Base-by-base conservation (phyloP, 2,329 filamentous ascomycete species). In the Penicillium sp. region DNA sequence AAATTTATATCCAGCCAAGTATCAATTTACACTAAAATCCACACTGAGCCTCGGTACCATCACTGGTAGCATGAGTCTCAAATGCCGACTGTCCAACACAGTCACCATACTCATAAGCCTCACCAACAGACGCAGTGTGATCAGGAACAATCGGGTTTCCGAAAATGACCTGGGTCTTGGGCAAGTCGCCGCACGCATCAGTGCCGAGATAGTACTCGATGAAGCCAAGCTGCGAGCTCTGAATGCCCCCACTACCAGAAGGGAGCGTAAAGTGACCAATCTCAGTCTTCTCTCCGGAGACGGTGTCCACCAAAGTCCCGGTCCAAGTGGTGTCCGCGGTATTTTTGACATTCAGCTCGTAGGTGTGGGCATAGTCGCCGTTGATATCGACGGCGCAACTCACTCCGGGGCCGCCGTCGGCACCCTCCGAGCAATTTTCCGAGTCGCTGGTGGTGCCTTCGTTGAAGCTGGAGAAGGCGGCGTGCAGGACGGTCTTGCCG, bases 391-490 rank as follows among this genome's bases (percentile, higher is more conserved):
- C 55, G 3, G 55, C 45, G 36, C 67, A 69, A 47, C 62, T 68
- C 6, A 68, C 63, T 4, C 66, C 66, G 0, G 61, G 36, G 2
- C 66, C 67, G 2, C 67, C 67, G 19, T 70, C 67, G 0, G 67
- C 67, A 6, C 66, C 67, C 8, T 63, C 48, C 34, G 36, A 49
- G 60, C 67, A 70, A 52, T 70, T 64, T 0, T 35, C 34, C 10
- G 11, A 13, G 39, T 69, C 64, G 7, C 29, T 42, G 16, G 49
- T 67, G 7, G 65, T 61, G 2, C 67, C 66, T 0, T 43, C 46
- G 4, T 63, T 47, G 55, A 71, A 72, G 56, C 67, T 70, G 34
- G 67, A 70, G 58, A 71, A 69, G 16, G 64, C 68, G 29, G 60
- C 68, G 59, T 68, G 68, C 34, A 71, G 42, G 39, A 67, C 57